A percentile compares a stretch with the other conserved stretches of the same genome.
Evolutionary conservation across 176 grass and related monocot genomes (phyloP).

Genomic region (Juncus effusus): DNA sequence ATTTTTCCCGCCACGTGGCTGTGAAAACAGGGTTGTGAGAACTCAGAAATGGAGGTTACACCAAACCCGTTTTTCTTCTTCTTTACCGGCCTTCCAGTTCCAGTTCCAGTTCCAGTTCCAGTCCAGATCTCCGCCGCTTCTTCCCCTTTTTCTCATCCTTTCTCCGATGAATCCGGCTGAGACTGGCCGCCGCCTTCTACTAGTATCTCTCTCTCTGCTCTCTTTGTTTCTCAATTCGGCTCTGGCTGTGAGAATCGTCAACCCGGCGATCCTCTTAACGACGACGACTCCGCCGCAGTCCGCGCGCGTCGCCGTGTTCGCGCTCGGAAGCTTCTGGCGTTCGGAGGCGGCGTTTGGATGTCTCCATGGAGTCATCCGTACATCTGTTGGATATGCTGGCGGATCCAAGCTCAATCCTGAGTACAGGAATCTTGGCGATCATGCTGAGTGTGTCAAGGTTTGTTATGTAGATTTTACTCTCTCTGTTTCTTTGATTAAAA

Average conservation of each 20-base stretch:
- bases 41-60: no score
- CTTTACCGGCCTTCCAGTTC: not conserved
- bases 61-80: not conserved
- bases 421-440: constrained; percentile 80
- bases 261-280: constrained; percentile 4
- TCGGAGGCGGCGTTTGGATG: constrained; percentile 76
- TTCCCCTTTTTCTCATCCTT: not conserved
- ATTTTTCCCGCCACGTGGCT: no score
- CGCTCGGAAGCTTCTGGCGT: constrained; percentile 88
- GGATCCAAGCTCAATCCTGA: constrained; percentile 65
- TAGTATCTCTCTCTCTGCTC: constrained; percentile 28
- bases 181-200: not conserved
- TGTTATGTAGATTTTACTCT: not conserved
- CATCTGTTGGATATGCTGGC: constrained; percentile 83
- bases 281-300: constrained; percentile 6
- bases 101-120: not conserved
- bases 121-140: constrained; percentile 10
- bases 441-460: constrained; percentile 90
- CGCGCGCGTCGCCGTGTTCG: constrained; percentile 53
- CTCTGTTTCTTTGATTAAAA: not conserved
- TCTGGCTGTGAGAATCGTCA: constrained; percentile 21
- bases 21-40: no score
- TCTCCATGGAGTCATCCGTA: constrained; percentile 61
- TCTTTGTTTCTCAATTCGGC: not conserved
- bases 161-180: constrained; percentile 23